phyloP scores from a whole-genome alignment of 208 protist species.

The Trypanosoma vivax region DNA sequence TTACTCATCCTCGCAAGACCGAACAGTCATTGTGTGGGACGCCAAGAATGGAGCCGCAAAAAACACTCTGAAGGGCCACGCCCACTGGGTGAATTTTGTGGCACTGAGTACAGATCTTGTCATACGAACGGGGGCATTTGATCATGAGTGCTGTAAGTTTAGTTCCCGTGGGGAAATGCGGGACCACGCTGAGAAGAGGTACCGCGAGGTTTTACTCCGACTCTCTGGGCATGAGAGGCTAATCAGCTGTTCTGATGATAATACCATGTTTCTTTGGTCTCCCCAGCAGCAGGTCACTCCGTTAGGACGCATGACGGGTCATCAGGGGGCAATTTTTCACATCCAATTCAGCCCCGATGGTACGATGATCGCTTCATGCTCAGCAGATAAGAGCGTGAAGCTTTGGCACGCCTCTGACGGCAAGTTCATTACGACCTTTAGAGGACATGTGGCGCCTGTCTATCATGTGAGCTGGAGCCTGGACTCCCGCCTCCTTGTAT shows the following conservation, averaged over 20 bases:
- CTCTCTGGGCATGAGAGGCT: conserved; percentile 83
- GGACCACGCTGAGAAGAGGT: conserved; percentile 63
- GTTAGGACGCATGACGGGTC: conserved; percentile 90
- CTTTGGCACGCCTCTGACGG: conserved; percentile 92
- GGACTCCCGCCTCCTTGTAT: conserved; percentile 93
- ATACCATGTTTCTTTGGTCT: conserved; percentile 97
- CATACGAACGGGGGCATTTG: conserved; percentile 92
- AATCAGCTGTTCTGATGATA: conserved; percentile 95
- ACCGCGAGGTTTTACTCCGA: conserved; percentile 71
- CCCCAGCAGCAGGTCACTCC: conserved; percentile 79
- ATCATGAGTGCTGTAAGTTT: conserved; percentile 86
- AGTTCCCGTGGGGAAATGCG: conserved; percentile 39
- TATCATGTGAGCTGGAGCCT: conserved; percentile 97
- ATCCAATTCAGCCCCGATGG: conserved; percentile 97
- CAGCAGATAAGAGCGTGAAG: conserved; percentile 98
- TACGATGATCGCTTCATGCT: conserved; percentile 93
- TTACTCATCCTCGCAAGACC: conserved; percentile 95
- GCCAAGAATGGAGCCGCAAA: conserved; percentile 54
- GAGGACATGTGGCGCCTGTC: conserved; percentile 95
- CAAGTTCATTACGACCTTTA: conserved; percentile 92
- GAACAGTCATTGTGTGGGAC: conserved; percentile 96
- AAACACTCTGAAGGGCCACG: conserved; percentile 93
- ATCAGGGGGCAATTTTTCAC: conserved; percentile 92
- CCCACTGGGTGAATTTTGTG: conserved; percentile 99
- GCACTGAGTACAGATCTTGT: conserved; percentile 96